Evolutionary conservation across 768 basidiomycete genomes (phyloP).

Genomic region (Cantharellus cinnabarinus): DNA sequence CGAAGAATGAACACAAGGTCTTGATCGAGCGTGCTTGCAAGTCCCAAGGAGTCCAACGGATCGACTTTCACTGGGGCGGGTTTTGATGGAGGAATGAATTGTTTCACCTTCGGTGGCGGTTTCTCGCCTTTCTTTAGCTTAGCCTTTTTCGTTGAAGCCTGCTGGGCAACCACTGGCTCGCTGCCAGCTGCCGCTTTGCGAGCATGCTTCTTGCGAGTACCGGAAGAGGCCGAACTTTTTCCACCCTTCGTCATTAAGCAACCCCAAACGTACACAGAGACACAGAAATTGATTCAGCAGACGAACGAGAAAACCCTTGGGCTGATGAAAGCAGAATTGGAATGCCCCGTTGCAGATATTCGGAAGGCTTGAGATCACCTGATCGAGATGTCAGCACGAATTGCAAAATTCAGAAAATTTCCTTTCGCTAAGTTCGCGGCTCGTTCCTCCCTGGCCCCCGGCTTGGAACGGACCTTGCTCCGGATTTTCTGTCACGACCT

Average conservation of each 20-base stretch:
- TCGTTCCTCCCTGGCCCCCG: too few species aligned
- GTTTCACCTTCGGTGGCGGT: conserved; percentile 46
- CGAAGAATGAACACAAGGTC: conserved; percentile 69
- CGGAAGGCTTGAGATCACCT: too few species aligned
- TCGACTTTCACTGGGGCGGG: conserved; percentile 55
- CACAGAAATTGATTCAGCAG: too few species aligned
- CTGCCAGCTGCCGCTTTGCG: conserved; percentile 36
- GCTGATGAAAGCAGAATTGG: too few species aligned
- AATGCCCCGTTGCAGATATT: too few species aligned
- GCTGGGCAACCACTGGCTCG: conserved; percentile 11
- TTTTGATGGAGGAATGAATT: conserved; percentile 67
- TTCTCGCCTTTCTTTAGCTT: conserved; percentile 30
- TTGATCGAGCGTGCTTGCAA: conserved; percentile 52
- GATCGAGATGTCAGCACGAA: too few species aligned
- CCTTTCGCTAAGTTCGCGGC: too few species aligned
- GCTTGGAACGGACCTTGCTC: too few species aligned
- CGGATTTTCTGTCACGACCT: too few species aligned
- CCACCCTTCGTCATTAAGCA: not conserved
- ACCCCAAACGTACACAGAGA: not conserved
- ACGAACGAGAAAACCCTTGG: too few species aligned
- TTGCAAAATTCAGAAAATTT: too few species aligned
- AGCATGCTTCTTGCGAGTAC: conserved; percentile 84
- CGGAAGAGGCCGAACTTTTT: conserved; percentile 45
- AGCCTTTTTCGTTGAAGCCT: conserved; percentile 25
- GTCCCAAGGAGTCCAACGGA: conserved; percentile 68